These are phyloP conservation scores for Colletotrichum sp. DNA, from an alignment of 2,329 filamentous ascomycete genomes.

Conservation along the genomic window DNA sequence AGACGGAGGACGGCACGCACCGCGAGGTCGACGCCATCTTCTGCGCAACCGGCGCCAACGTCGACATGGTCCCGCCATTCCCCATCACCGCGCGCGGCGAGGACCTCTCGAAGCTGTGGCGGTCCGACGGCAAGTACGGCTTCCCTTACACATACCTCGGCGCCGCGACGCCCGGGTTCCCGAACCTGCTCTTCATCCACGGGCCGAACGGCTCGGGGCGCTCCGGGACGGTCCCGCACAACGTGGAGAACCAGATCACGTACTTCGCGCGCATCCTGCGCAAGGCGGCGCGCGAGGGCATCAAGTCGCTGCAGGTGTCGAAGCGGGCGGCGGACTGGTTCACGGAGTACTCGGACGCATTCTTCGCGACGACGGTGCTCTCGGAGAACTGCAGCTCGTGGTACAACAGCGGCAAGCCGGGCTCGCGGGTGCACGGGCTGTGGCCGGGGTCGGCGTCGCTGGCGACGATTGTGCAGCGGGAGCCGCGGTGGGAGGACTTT, in stretches of 20 bases:
- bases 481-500: conserved; percentile 63
- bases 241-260: conserved; percentile 68
- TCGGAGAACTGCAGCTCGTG: conserved; percentile 71
- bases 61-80: conserved; percentile 64
- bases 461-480: conserved; percentile 59
- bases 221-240: conserved; percentile 71
- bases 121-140: conserved; percentile 56
- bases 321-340: conserved; percentile 69
- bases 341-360: conserved; percentile 61
- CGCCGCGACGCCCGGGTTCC: conserved; percentile 66
- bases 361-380: conserved; percentile 60
- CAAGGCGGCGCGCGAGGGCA: conserved; percentile 70
- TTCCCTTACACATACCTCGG: conserved; percentile 74
- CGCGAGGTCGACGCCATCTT: conserved; percentile 69
- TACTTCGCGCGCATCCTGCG: conserved; percentile 72
- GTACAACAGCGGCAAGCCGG: conserved; percentile 72
- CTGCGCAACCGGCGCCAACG: conserved; percentile 72
- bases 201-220: conserved; percentile 65
- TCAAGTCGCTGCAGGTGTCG: conserved; percentile 64
- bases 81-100: conserved; percentile 60
- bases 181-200: conserved; percentile 69
- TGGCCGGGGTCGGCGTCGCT: conserved; percentile 74
- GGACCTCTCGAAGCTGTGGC: conserved; percentile 63
- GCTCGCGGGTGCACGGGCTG: conserved; percentile 68
- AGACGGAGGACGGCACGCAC: conserved; percentile 60